Percentiles rank a stretch among this genome's conserved stretches.
Conservation (phyloP, 179 eudicot species). For the Beta lomatogona region DNA sequence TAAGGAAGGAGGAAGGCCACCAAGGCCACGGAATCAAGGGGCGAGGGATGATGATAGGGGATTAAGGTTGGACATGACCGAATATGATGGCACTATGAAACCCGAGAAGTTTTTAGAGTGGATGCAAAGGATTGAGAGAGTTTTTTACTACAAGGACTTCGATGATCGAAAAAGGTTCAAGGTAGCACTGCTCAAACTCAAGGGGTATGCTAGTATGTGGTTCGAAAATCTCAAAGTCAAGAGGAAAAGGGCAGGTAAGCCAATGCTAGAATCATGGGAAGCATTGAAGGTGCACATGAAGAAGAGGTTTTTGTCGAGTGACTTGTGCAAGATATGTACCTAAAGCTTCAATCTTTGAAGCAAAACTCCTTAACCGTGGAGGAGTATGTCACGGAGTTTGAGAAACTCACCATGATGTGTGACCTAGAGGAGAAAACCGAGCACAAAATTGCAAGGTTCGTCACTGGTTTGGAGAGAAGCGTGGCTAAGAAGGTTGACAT, state of each 20-base stretch:
- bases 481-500: neutral
- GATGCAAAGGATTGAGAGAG: neutral
- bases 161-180: too few species aligned
- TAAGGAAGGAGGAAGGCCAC: too few species aligned
- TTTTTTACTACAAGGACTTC: too few species aligned
- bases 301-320: neutral
- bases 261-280: neutral
- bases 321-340: neutral
- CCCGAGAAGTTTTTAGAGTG: neutral
- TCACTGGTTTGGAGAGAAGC: neutral
- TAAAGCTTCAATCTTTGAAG: neutral
- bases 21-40: too few species aligned
- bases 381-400: neutral
- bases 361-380: neutral
- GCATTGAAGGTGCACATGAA: neutral
- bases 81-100: neutral
- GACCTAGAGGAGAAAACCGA: neutral
- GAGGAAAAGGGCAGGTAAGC: neutral
- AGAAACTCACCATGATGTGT: neutral
- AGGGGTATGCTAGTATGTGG: neutral
- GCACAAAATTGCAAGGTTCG: neutral
- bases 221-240: neutral
- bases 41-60: neutral
- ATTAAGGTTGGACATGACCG: neutral
- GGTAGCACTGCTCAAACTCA: too few species aligned